Evolutionary conservation across 2,329 filamentous ascomycete species (phyloP).

Genomic region (Colletotrichum sp.): DNA sequence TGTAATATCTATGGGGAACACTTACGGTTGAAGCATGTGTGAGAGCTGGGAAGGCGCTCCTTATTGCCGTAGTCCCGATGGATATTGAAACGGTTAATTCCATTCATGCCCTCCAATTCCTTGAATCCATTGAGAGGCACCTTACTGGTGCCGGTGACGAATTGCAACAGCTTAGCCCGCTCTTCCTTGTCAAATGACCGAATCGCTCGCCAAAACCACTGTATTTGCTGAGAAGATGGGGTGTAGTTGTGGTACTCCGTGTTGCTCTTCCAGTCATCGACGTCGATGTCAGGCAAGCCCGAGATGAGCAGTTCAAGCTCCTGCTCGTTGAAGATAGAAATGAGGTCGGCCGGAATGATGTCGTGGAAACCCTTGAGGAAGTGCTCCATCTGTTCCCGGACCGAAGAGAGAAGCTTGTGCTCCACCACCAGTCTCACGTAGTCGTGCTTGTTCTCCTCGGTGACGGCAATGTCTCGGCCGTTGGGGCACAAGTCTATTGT

Average conservation of each 20-base stretch:
- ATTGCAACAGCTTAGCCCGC: slow-evolving; percentile 94
- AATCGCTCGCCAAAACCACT: slow-evolving; percentile 99
- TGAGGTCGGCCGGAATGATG: slow-evolving; percentile 91
- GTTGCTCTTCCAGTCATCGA: slow-evolving; percentile 99
- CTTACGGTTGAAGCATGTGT: slow-evolving; percentile 99
- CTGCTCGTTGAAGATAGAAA: slow-evolving; percentile 98
- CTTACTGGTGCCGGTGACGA: slow-evolving; percentile 97
- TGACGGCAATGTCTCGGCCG: slow-evolving; percentile 90
- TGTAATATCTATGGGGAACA: slow-evolving; percentile 30
- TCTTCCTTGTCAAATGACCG: slow-evolving; percentile 99
- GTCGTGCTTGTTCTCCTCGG: slow-evolving; percentile 98
- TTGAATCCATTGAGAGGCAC: slow-evolving; percentile 99
- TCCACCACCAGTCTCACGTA: slow-evolving; percentile 95
- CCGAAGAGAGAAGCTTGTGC: slow-evolving; percentile 88
- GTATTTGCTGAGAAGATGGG: slow-evolving; percentile 91
- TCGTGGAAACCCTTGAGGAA: slow-evolving; percentile 98
- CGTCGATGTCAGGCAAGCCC: slow-evolving; percentile 93
- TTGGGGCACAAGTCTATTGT: slow-evolving; percentile 86
- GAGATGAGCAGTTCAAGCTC: slow-evolving; percentile 97
- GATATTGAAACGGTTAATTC: slow-evolving; percentile 97
- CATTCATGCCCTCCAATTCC: slow-evolving; percentile 99
- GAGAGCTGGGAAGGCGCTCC: slow-evolving; percentile 91
- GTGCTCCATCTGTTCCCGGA: slow-evolving; percentile 91
- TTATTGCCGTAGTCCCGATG: slow-evolving; percentile 98
- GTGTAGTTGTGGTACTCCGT: slow-evolving; percentile 99